Evolutionary conservation across 208 protist species (phyloP).

Genomic region (Trypanosoma boissoni): DNA sequence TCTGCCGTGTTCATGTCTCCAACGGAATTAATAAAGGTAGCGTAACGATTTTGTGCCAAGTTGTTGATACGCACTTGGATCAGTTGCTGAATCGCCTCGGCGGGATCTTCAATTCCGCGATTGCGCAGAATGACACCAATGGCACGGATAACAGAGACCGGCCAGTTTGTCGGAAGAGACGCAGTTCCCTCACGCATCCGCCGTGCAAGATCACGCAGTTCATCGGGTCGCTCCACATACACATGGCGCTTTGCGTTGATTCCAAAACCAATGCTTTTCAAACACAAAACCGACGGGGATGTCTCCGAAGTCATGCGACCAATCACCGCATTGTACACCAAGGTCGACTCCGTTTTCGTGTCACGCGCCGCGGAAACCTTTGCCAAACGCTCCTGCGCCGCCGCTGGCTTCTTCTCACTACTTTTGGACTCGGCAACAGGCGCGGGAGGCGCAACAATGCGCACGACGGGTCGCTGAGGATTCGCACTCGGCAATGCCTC

Average conservation of each 20-base stretch:
- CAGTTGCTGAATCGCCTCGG: constrained; percentile 73
- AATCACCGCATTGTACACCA: constrained; percentile 83
- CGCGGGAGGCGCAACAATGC: no score
- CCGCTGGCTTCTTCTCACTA: no score
- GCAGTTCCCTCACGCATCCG: constrained; percentile 54
- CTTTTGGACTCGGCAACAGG: no score
- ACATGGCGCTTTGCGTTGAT: constrained; percentile 73
- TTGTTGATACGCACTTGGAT: constrained; percentile 79
- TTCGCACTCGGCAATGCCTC: no score
- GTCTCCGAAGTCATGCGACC: constrained; percentile 82
- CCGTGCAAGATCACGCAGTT: constrained; percentile 60
- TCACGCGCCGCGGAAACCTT: background rate
- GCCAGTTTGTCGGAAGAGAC: constrained; percentile 65
- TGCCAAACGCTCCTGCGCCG: background rate
- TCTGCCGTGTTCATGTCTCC: constrained; percentile 22
- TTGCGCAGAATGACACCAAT: constrained; percentile 64
- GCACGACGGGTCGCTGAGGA: no score
- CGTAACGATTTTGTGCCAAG: constrained; percentile 68
- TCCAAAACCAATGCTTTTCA: constrained; percentile 75
- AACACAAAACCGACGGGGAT: constrained; percentile 46
- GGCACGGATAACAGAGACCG: constrained; percentile 51
- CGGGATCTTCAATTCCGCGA: constrained; percentile 58
- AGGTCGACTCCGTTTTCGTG: constrained; percentile 16
- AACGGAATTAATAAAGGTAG: constrained; percentile 58
- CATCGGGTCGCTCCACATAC: constrained; percentile 47